Evolutionary conservation across 208 protist genomes (phyloP).

Genomic region (Crithidia sp.): DNA sequence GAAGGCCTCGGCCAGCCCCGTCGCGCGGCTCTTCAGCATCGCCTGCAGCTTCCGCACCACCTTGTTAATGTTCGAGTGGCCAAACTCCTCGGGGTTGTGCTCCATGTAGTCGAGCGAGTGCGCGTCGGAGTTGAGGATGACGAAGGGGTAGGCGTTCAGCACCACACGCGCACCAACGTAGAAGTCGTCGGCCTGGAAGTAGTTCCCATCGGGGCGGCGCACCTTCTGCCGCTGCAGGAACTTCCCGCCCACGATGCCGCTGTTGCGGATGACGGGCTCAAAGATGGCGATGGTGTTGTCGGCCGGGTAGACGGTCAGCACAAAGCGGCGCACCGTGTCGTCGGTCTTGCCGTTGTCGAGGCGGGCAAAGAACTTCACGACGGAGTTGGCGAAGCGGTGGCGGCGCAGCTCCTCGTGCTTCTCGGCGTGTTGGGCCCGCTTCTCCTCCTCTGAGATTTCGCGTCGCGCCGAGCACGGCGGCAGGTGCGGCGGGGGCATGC

Average conservation of each 20-base stretch:
- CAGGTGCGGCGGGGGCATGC: conserved; percentile 57
- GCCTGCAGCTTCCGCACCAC: conserved; percentile 90
- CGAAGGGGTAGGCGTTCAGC: conserved; percentile 85
- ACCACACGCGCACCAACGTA: conserved; percentile 84
- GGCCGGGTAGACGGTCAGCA: conserved; percentile 89
- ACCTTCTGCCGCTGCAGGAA: conserved; percentile 92
- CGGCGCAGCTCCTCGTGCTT: conserved; percentile 85
- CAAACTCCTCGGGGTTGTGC: conserved; percentile 79
- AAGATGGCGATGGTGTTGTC: conserved; percentile 95
- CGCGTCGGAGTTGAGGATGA: conserved; percentile 87
- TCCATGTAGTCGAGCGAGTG: conserved; percentile 94
- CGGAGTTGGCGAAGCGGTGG: conserved; percentile 74
- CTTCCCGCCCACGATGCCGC: conserved; percentile 94
- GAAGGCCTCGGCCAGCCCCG: conserved; percentile 85
- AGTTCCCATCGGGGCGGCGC: conserved; percentile 58
- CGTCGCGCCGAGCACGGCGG: conserved; percentile 81
- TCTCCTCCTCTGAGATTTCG: conserved; percentile 86
- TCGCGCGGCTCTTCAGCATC: conserved; percentile 81
- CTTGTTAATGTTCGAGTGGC: conserved; percentile 86
- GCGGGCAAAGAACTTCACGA: conserved; percentile 91
- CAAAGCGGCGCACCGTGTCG: conserved; percentile 91
- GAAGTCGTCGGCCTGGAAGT: conserved; percentile 83
- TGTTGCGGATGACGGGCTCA: conserved; percentile 92
- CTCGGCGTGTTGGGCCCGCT: conserved; percentile 79
- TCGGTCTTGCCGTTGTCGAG: conserved; percentile 85